phyloP scores from a whole-genome alignment of 2,329 filamentous ascomycete genomes.

The Nothophoma quercina region DNA sequence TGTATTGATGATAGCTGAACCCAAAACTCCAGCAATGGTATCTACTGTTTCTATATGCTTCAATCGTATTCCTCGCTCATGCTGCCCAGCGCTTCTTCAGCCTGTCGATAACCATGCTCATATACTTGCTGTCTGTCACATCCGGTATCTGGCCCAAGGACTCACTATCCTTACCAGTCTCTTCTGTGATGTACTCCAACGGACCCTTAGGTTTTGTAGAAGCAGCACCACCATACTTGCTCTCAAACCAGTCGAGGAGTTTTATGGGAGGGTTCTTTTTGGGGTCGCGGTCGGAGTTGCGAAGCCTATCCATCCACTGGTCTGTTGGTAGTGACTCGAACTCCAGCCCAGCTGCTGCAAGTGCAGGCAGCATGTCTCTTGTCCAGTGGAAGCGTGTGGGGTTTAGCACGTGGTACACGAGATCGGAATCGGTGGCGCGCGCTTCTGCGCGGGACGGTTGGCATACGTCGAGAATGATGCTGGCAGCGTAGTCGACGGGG shows the following conservation, averaged over 20 bases:
- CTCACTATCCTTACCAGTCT: slow-evolving; percentile 25
- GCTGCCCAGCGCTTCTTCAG: slow-evolving; percentile 21
- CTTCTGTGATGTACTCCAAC: slow-evolving; percentile 24
- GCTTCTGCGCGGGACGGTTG: background rate
- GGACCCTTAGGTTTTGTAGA: slow-evolving; percentile 16
- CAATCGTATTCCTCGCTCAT: background rate
- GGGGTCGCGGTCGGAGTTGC: slow-evolving; percentile 30
- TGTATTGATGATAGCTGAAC: no score
- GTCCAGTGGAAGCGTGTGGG: slow-evolving; percentile 61
- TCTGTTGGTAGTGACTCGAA: slow-evolving; percentile 33
- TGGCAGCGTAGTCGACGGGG: slow-evolving; percentile 54
- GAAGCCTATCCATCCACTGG: slow-evolving; percentile 37
- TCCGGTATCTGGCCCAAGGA: slow-evolving; percentile 19
- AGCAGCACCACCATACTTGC: slow-evolving; percentile 31
- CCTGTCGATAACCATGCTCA: slow-evolving; percentile 26
- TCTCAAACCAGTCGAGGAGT: slow-evolving; percentile 40
- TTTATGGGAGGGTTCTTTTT: slow-evolving; percentile 39
- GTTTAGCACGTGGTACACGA: slow-evolving; percentile 63
- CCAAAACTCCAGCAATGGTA: background rate
- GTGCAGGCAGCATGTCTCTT: slow-evolving; percentile 60
- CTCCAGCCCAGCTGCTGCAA: slow-evolving; percentile 53
- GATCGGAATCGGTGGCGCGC: slow-evolving; percentile 18
- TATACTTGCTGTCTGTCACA: slow-evolving; percentile 23
- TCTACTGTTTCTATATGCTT: background rate
- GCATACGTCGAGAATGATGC: slow-evolving; percentile 39